These are phyloP conservation scores for Lentinus brumalis DNA, from an alignment of 768 basidiomycete genomes.

Conservation along the genomic window DNA sequence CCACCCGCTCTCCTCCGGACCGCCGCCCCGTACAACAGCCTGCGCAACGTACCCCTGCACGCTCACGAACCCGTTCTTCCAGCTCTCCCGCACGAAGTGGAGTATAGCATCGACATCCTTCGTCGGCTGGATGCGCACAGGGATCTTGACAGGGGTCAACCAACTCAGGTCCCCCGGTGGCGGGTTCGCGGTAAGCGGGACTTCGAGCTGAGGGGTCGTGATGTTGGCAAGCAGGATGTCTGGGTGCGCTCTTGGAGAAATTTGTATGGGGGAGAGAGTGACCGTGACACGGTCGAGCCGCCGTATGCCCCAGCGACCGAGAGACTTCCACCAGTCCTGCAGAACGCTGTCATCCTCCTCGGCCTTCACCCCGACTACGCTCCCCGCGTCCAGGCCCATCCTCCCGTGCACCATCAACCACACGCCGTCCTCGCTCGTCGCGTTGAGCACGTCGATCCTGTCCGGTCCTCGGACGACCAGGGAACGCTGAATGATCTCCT, in stretches of 20 bases:
- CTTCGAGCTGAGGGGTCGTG: conserved; percentile 48
- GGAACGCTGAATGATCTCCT: conserved; percentile 57
- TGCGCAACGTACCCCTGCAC: conserved; percentile 45
- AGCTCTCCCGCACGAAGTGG: conserved; percentile 57
- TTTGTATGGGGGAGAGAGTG: conserved; percentile 49
- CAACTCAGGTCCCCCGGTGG: conserved; percentile 51
- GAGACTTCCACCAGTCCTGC: conserved; percentile 56
- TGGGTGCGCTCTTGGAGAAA: conserved; percentile 47
- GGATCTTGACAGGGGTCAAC: conserved; percentile 56
- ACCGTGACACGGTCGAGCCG: conserved; percentile 58
- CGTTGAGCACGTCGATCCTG: conserved; percentile 60
- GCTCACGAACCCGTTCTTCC: conserved; percentile 53
- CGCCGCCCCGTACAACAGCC: conserved; percentile 55
- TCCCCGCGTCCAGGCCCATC: conserved; percentile 70
- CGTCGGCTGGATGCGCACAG: conserved; percentile 55
- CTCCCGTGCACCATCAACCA: conserved; percentile 60
- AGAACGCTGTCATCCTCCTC: conserved; percentile 47
- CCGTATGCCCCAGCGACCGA: conserved; percentile 70
- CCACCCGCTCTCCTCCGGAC: conserved; percentile 48
- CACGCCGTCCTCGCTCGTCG: conserved; percentile 57
- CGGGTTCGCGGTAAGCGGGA: conserved; percentile 58
- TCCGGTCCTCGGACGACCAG: conserved; percentile 64
- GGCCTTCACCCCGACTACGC: conserved; percentile 55
- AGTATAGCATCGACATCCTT: conserved; percentile 49
- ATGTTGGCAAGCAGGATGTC: conserved; percentile 48